Evolutionary conservation across 73 alveolate genomes (phyloP).

Genomic region (Tetrahymena malaccensis): DNA sequence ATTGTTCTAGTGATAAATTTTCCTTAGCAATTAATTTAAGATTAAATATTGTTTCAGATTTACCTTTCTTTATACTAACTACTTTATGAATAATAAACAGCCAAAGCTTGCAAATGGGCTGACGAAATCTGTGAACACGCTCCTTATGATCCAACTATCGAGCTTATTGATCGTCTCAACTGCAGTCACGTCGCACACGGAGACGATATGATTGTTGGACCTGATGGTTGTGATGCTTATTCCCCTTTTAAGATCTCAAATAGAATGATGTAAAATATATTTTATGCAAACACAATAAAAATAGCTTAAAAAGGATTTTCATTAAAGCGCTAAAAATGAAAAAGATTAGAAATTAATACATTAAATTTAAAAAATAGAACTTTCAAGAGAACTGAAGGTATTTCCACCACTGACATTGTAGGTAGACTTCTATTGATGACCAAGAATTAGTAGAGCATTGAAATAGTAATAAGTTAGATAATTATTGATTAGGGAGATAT

Average conservation of each 20-base stretch:
- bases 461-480: constrained; percentile 32
- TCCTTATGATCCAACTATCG: constrained; percentile 80
- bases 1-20: too few relatives aligned
- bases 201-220: constrained; percentile 87
- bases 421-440: constrained; percentile 89
- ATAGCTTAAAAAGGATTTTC: too few relatives aligned
- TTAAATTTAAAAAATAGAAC: constrained; percentile 23
- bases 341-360: not conserved
- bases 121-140: constrained; percentile 90
- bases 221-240: constrained; percentile 80
- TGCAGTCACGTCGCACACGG: constrained; percentile 97
- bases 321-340: not conserved
- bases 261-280: constrained; percentile 61
- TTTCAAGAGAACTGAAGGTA: constrained; percentile 97
- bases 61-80: not conserved
- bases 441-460: constrained; percentile 51
- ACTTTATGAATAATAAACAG: constrained; percentile 1
- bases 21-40: too few relatives aligned
- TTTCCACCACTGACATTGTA: constrained; percentile 94
- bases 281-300: too few relatives aligned
- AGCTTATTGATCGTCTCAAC: constrained; percentile 67
- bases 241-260: constrained; percentile 67
- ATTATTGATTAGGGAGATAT: not conserved
- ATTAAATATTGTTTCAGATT: too few relatives aligned
- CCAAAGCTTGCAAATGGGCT: constrained; percentile 95